phyloP scores from a whole-genome alignment of 139 green algal genomes.

The Gonium pectorale region DNA sequence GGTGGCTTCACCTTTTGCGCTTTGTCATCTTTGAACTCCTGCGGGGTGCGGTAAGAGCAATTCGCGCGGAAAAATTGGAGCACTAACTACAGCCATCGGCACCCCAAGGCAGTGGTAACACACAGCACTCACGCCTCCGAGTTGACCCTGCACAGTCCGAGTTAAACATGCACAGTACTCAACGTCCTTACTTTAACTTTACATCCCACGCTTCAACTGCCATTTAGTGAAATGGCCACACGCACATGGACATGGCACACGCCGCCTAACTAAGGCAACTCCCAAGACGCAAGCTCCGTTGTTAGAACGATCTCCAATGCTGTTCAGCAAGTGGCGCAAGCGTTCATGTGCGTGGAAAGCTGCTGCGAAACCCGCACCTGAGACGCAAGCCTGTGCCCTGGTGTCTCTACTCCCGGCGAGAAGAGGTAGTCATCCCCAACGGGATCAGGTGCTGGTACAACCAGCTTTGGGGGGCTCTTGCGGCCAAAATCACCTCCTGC shows the following conservation, averaged over 20 bases:
- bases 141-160: not conserved
- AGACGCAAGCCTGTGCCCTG: not conserved
- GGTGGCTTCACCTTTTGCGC: not conserved
- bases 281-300: no score
- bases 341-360: not conserved
- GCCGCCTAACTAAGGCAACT: no score
- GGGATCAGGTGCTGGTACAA: not conserved
- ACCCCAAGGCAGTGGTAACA: not conserved
- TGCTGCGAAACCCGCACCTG: not conserved
- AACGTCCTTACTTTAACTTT: not conserved
- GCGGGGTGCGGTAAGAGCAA: not conserved
- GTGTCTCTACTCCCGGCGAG: slow-evolving; percentile 4
- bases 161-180: not conserved
- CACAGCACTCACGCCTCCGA: not conserved
- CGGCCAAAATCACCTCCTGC: no score
- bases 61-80: not conserved
- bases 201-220: no score
- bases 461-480: slow-evolving; percentile 5
- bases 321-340: not conserved
- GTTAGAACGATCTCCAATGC: not conserved
- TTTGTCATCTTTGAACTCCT: not conserved
- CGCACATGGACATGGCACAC: no score
- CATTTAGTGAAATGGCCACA: no score
- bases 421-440: slow-evolving; percentile 20
- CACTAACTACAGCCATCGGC: no score